A percentile compares a stretch with the other conserved stretches of the same genome.
Evolutionary conservation across 768 basidiomycete species (phyloP).

Genomic region (Rhizopogon vesiculosus): DNA sequence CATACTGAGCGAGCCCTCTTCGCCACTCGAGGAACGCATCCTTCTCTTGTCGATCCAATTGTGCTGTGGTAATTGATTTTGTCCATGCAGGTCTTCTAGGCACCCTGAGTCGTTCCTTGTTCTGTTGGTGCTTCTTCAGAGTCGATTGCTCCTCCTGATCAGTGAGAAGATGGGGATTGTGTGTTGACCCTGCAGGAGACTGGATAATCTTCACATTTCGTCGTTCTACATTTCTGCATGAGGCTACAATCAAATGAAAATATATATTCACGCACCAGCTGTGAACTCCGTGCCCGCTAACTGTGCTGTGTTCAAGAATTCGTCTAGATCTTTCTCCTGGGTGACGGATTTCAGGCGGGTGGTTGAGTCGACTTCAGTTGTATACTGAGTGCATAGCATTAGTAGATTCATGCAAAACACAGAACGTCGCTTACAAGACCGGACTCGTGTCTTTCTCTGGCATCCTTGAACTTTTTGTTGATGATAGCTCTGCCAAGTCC

Average conservation of each 20-base stretch:
- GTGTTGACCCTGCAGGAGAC: slow-evolving; percentile 40
- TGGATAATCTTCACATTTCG: slow-evolving; percentile 78
- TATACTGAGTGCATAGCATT: slow-evolving; percentile 45
- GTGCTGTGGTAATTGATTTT: slow-evolving; percentile 65
- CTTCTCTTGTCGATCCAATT: slow-evolving; percentile 87
- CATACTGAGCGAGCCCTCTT: slow-evolving; percentile 85
- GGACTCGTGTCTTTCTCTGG: slow-evolving; percentile 34
- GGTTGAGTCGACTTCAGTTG: slow-evolving; percentile 65
- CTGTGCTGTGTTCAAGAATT: slow-evolving; percentile 92
- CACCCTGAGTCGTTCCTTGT: slow-evolving; percentile 73
- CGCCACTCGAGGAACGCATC: slow-evolving; percentile 92
- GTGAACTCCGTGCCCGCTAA: slow-evolving; percentile 95
- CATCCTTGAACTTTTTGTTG: slow-evolving; percentile 64
- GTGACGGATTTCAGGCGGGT: slow-evolving; percentile 85
- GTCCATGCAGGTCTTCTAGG: slow-evolving; percentile 91
- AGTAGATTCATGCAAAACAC: not conserved
- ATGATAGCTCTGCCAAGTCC: slow-evolving; percentile 96
- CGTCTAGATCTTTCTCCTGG: slow-evolving; percentile 92
- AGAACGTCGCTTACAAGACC: slow-evolving; percentile 50
- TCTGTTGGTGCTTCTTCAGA: slow-evolving; percentile 66
- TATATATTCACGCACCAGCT: slow-evolving; percentile 57
- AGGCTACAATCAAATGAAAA: not conserved
- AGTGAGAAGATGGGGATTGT: slow-evolving; percentile 84
- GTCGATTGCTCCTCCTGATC: slow-evolving; percentile 78
- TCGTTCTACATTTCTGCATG: slow-evolving; percentile 45